These are phyloP conservation scores for Eucalyptus rudis DNA, from an alignment of 345 rosid species.

Conservation along the genomic window DNA sequence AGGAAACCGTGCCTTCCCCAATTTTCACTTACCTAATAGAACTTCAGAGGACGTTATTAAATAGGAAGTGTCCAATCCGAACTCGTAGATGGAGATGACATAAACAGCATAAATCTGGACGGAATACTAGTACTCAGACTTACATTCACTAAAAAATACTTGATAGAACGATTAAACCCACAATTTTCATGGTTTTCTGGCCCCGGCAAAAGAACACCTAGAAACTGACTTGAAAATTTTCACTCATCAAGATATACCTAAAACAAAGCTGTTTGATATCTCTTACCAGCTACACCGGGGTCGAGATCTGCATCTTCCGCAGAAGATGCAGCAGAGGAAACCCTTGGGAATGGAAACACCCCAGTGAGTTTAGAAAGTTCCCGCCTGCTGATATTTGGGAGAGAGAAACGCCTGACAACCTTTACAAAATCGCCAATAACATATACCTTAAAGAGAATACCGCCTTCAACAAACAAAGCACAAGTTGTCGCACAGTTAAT, in stretches of 20 bases:
- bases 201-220: not conserved
- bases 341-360: conserved; percentile 60
- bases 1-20: not conserved
- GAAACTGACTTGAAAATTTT: not conserved
- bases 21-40: not conserved
- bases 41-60: not conserved
- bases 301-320: conserved; percentile 82
- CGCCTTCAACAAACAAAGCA: conserved; percentile 29
- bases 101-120: not conserved
- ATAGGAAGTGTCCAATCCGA: not conserved
- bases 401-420: conserved; percentile 72
- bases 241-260: not conserved
- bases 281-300: conserved; percentile 61
- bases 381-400: conserved; percentile 50
- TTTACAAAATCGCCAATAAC: conserved; percentile 74
- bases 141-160: not conserved
- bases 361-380: conserved; percentile 50
- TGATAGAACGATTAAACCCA: not conserved
- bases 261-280: not conserved
- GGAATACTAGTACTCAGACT: not conserved
- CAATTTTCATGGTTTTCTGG: not conserved
- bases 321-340: conserved; percentile 81
- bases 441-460: conserved; percentile 77
- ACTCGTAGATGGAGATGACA: not conserved
- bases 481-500: not conserved